A percentile compares a stretch with the other conserved stretches of the same genome.
These are phyloP conservation scores for Rhodamnia argentea DNA, from an alignment of 345 rosid species.

Conservation along the genomic window DNA sequence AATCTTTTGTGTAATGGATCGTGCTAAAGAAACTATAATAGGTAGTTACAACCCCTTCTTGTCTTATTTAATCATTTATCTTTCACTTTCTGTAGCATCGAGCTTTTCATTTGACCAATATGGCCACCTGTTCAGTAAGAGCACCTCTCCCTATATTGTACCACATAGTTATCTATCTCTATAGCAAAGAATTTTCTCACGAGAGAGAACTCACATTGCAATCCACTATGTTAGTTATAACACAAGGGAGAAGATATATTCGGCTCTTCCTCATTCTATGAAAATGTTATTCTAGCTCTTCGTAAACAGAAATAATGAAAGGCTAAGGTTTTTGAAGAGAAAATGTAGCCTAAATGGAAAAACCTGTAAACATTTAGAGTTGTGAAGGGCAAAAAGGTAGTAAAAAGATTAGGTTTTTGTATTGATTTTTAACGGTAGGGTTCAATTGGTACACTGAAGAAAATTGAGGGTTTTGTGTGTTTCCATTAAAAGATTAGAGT, in stretches of 20 bases:
- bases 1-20: not conserved
- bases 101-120: not conserved
- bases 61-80: not conserved
- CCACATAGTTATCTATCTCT: not conserved
- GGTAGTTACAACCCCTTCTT: too few relatives aligned
- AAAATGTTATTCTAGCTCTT: not conserved
- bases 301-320: not conserved
- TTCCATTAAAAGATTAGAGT: not conserved
- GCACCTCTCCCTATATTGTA: not conserved
- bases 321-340: not conserved
- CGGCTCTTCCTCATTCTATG: not conserved
- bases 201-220: not conserved
- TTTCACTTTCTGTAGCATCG: not conserved
- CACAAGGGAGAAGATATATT: not conserved
- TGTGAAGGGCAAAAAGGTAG: not conserved
- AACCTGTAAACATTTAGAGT: not conserved
- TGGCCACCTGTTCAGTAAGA: not conserved
- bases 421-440: not conserved
- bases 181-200: not conserved
- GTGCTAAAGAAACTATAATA: too few relatives aligned
- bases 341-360: not conserved
- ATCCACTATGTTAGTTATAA: not conserved
- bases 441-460: not conserved
- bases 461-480: not conserved
- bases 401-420: not conserved